Percentiles rank a stretch among this genome's conserved stretches.
Evolutionary conservation across 2,329 filamentous ascomycete species (phyloP).

Genomic region (Fusarium sp.): DNA sequence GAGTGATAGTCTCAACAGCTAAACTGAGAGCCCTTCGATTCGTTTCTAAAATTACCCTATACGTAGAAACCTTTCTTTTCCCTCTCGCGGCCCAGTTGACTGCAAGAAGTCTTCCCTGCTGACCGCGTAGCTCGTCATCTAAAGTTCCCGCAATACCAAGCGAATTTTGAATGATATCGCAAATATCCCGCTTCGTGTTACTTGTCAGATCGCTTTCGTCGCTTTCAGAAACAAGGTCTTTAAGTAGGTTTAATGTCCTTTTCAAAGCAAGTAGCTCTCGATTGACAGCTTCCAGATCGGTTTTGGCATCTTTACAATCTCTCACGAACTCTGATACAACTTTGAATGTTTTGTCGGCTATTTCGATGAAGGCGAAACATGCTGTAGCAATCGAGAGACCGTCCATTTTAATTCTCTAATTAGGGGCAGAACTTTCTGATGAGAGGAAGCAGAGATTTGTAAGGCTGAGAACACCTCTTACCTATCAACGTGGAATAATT

Average conservation of each 20-base stretch:
- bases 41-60: neutral
- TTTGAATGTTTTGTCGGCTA: neutral
- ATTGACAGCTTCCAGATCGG: neutral
- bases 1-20: slow-evolving; percentile 5
- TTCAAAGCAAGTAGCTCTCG: neutral
- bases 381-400: slow-evolving; percentile 7
- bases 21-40: slow-evolving; percentile 1
- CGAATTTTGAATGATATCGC: neutral
- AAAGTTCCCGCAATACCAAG: neutral
- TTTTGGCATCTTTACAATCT: neutral
- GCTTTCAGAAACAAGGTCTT: neutral
- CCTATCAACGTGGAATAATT: too few species aligned
- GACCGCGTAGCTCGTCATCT: neutral
- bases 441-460: neutral
- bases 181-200: neutral
- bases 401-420: neutral
- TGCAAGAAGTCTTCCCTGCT: neutral
- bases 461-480: neutral
- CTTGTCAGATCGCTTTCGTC: neutral
- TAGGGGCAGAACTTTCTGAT: too few species aligned
- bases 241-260: neutral
- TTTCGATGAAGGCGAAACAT: slow-evolving; percentile 12
- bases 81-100: neutral
- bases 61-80: slow-evolving; percentile 4
- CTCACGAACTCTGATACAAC: neutral